Base-by-base conservation (phyloP, 1,284 basidiomycete species). In the Porodaedalea pini region DNA sequence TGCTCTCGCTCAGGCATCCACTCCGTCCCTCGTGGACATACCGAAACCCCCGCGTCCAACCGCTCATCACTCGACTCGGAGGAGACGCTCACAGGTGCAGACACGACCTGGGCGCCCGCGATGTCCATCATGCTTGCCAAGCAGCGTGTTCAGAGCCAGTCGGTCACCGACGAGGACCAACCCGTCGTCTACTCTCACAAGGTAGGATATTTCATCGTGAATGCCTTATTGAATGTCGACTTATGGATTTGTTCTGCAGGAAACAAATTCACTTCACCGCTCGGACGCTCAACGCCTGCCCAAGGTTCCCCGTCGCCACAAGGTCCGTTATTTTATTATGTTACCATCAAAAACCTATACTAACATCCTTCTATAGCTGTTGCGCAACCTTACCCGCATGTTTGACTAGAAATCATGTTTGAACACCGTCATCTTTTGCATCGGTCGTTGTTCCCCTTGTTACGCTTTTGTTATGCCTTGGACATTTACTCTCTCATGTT, bases 221-320 rank as follows among this genome's bases (percentile, higher is more conserved):
- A n/a, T n/a, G n/a, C n/a, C n/a, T n/a, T n/a, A n/a, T n/a, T n/a
- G n/a, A n/a, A n/a, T n/a, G n/a, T n/a, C n/a, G n/a, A n/a, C n/a
- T n/a, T n/a, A n/a, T n/a, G n/a, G n/a, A n/a, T n/a, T n/a, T n/a
- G n/a, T n/a, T n/a, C n/a, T n/a, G n/a, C n/a, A n/a, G n/a, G n/a
- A n/a, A n/a, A n/a, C n/a, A n/a, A n/a, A n/a, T n/a, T n/a, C n/a
- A n/a, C 51, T 54, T 23, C 51, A 25, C 40, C 51, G 51, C 11
- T 54, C 51, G 21, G 40, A 23, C 11, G 51, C 51, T 32, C 51
- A 41, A n/a, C 51, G 51, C 41, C 17, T 44, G 8, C 40, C 27
- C 36, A 6, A 25, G 13, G 19, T 54, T 4, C 41, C 51, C 39
- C 27, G 15, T 4, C 51, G 29, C 7, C 40, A 32, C 15, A 54